phyloP scores from a whole-genome alignment of 805 yeast species.

The Saccharomyces jurei region DNA sequence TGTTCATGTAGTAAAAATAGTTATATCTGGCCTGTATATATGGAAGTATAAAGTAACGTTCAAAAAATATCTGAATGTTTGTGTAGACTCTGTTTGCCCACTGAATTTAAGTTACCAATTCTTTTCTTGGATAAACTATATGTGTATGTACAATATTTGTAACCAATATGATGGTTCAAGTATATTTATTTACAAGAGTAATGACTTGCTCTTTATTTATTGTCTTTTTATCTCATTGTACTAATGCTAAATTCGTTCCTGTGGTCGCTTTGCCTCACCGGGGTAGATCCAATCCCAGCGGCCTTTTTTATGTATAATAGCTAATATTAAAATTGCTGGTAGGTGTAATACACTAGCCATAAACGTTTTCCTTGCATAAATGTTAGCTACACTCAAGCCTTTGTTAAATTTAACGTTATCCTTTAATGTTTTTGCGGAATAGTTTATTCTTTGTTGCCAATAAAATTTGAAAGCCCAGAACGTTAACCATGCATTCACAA shows the following conservation, averaged over 20 bases:
- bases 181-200: background rate
- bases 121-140: background rate
- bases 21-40: background rate
- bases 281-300: constrained; percentile 76
- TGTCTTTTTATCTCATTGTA: background rate
- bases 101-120: background rate
- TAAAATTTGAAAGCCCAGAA: constrained; percentile 76
- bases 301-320: constrained; percentile 91
- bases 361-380: constrained; percentile 75
- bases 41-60: background rate
- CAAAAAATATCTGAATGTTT: background rate
- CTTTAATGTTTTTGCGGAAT: constrained; percentile 32
- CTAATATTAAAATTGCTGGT: constrained; percentile 81
- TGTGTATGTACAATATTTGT: background rate
- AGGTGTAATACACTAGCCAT: constrained; percentile 94
- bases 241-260: background rate
- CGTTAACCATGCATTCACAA: constrained; percentile 81
- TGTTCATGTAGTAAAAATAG: background rate
- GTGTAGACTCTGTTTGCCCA: background rate
- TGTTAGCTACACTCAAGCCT: constrained; percentile 51
- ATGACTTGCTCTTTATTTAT: background rate
- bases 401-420: constrained; percentile 36
- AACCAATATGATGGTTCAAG: background rate
- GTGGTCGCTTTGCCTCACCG: constrained; percentile 9
- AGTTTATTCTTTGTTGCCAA: constrained; percentile 66